Conservation (phyloP, 306 rosid genomes). For the Oemleria cerasiformis region DNA sequence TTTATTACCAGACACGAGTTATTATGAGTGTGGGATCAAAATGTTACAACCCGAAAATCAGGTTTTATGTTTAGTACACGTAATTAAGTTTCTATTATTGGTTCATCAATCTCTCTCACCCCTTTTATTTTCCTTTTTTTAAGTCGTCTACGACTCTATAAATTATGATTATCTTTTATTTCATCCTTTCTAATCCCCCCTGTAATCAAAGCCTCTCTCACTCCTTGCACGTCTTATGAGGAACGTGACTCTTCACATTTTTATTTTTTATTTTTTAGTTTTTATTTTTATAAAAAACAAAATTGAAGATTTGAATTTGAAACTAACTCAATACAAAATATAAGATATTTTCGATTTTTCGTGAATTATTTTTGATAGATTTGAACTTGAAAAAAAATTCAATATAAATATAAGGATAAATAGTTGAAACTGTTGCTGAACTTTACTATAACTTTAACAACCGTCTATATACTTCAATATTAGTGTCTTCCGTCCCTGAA, state of each 20-base stretch:
- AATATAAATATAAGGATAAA: no score
- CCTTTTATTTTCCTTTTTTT: neutral
- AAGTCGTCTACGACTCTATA: neutral
- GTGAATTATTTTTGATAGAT: no score
- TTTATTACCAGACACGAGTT: neutral
- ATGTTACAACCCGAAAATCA: slow-evolving; percentile 15
- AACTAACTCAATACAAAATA: no score
- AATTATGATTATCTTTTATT: neutral
- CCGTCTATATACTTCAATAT: no score
- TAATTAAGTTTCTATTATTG: slow-evolving; percentile 11
- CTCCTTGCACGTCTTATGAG: slow-evolving; percentile 4
- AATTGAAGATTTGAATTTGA: no score
- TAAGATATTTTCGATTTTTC: no score
- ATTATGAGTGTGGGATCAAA: neutral
- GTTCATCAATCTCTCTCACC: neutral
- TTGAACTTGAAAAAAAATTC: no score
- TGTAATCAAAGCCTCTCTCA: slow-evolving; percentile 9
- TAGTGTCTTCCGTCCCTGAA: no score
- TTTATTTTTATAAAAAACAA: neutral
- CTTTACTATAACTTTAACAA: no score
- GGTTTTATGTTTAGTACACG: slow-evolving; percentile 18
- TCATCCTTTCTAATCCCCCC: neutral
- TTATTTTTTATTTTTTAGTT: neutral
- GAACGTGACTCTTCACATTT: neutral
- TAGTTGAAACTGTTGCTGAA: no score